Evolutionary conservation across 768 basidiomycete genomes (phyloP).

Genomic region (Mycena sanguinolenta): DNA sequence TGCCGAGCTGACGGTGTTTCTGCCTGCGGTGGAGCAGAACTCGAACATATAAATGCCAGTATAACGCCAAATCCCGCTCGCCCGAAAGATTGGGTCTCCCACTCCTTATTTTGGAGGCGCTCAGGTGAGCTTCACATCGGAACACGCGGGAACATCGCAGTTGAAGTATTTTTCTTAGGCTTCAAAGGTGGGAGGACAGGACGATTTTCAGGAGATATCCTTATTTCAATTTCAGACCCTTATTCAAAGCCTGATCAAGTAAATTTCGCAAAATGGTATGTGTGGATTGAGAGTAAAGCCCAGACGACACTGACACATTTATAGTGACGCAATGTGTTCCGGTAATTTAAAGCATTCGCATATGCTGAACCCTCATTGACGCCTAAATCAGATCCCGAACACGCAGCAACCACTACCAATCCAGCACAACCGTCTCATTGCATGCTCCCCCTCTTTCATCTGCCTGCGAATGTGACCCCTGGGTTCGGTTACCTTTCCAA

Average conservation of each 20-base stretch:
- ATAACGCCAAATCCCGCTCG: constrained; percentile 61
- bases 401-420: constrained; percentile 50
- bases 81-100: constrained; percentile 68
- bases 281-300: neutral
- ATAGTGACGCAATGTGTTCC: constrained; percentile 61
- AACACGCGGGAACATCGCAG: neutral
- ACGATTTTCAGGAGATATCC: neutral
- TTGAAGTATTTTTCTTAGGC: constrained; percentile 45
- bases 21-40: constrained; percentile 57
- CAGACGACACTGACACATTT: neutral
- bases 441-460: constrained; percentile 62
- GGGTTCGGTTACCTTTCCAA: constrained; percentile 61
- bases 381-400: constrained; percentile 57
- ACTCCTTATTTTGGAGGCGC: constrained; percentile 69
- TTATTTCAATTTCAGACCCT: constrained; percentile 52
- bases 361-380: neutral
- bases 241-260: constrained; percentile 64
- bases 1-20: constrained; percentile 58
- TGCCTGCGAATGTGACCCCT: constrained; percentile 43
- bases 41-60: constrained; percentile 59
- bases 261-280: constrained; percentile 63
- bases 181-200: constrained; percentile 56
- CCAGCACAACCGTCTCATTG: constrained; percentile 62
- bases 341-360: constrained; percentile 45
- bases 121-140: constrained; percentile 54